Evolutionary conservation across 768 basidiomycete species (phyloP).

Genomic region (Kwoniella pini): DNA sequence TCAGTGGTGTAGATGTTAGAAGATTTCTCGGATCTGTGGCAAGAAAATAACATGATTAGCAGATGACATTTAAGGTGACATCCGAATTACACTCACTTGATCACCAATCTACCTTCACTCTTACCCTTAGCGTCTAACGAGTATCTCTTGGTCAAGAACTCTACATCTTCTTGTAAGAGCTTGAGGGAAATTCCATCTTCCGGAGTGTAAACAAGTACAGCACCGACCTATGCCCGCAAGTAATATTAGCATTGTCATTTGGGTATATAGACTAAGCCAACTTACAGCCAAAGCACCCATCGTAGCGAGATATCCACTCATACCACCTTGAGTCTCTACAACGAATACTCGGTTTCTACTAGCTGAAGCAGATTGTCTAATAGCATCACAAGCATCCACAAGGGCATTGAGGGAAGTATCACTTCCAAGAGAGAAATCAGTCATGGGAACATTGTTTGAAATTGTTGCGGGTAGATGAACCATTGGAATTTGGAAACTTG

Average conservation of each 20-base stretch:
- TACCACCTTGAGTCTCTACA: conserved; percentile 96
- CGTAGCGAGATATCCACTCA: conserved; percentile 92
- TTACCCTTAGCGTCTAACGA: conserved; percentile 81
- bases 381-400: conserved; percentile 95
- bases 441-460: conserved; percentile 97
- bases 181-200: conserved; percentile 85
- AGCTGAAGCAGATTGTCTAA: conserved; percentile 97
- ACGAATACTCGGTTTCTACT: conserved; percentile 95
- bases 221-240: conserved; percentile 68
- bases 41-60: no score
- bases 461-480: conserved; percentile 94
- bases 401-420: conserved; percentile 98
- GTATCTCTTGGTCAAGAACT: conserved; percentile 83
- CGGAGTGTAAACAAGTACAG: conserved; percentile 89
- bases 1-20: conserved; percentile 89
- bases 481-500: conserved; percentile 93
- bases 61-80: background rate
- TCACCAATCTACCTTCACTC: conserved; percentile 88
- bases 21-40: conserved; percentile 77
- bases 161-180: conserved; percentile 76
- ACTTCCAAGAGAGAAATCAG: conserved; percentile 90
- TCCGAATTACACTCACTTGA: conserved; percentile 63
- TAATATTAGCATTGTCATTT: background rate
- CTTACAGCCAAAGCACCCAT: conserved; percentile 93
- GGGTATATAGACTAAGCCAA: conserved; percentile 19